These are phyloP conservation scores for Chlorociboria aeruginascens DNA, from an alignment of 495 filamentous ascomycete genomes.

Conservation along the genomic window DNA sequence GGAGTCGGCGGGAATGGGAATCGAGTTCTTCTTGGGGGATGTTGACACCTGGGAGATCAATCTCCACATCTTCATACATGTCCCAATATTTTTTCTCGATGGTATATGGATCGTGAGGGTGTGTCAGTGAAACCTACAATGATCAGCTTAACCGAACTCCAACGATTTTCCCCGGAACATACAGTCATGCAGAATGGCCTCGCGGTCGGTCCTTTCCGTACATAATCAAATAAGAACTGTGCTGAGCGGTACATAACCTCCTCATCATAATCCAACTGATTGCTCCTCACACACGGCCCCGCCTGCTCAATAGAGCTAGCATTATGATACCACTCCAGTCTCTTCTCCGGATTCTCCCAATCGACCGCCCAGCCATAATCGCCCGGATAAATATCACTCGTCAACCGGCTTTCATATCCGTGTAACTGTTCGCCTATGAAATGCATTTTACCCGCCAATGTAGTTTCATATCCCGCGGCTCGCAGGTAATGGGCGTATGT, in stretches of 20 bases:
- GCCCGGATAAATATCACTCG: conserved; percentile 85
- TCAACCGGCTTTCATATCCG: conserved; percentile 78
- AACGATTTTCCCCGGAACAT: too few relatives aligned
- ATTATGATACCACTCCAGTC: conserved; percentile 88
- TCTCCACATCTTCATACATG: conserved; percentile 75
- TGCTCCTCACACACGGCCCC: conserved; percentile 68
- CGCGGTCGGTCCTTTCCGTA: conserved; percentile 50
- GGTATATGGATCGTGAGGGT: conserved; percentile 85
- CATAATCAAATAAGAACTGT: conserved; percentile 76
- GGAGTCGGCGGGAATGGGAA: conserved; percentile 64
- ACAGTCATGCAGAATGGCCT: conserved; percentile 75
- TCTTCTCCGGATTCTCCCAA: conserved; percentile 76
- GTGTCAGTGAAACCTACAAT: conserved; percentile 57
- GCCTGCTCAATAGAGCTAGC: conserved; percentile 80
- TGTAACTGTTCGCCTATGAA: conserved; percentile 89
- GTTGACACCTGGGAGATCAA: conserved; percentile 58
- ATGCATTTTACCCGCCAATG: conserved; percentile 87
- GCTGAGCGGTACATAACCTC: conserved; percentile 72
- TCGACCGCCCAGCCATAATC: conserved; percentile 85
- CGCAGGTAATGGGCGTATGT: conserved; percentile 86
- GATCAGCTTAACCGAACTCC: too few relatives aligned
- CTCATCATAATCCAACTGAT: conserved; percentile 91
- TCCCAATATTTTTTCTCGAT: conserved; percentile 87
- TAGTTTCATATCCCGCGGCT: conserved; percentile 76
- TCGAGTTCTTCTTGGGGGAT: conserved; percentile 72